phyloP scores from a whole-genome alignment of 2,329 filamentous ascomycete genomes.

The Aspergillus fischeri region DNA sequence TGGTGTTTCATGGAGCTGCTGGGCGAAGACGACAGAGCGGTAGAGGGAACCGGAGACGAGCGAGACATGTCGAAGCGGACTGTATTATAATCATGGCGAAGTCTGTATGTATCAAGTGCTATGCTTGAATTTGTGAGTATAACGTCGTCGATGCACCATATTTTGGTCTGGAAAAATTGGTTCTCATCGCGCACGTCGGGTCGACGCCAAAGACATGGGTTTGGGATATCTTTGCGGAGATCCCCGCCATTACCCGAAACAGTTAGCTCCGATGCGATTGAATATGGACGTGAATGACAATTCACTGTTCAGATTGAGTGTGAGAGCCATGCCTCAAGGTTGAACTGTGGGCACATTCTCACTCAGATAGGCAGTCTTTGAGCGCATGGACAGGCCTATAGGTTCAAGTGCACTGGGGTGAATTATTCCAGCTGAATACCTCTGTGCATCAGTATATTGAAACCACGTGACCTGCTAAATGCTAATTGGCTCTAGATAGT shows the following conservation, averaged over 20 bases:
- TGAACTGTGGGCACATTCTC: background rate
- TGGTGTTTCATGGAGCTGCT: slow-evolving; percentile 26
- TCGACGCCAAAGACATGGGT: background rate
- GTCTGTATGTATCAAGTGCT: background rate
- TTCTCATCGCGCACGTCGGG: background rate
- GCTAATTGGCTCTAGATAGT: too few species aligned
- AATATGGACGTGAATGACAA: background rate
- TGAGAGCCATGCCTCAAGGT: too few species aligned
- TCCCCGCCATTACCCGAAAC: background rate
- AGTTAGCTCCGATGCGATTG: background rate
- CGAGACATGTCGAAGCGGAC: slow-evolving; percentile 54
- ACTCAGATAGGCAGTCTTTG: background rate
- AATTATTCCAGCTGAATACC: background rate
- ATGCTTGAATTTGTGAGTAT: background rate
- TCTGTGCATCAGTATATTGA: background rate
- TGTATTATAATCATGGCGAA: slow-evolving; percentile 15
- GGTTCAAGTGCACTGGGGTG: background rate
- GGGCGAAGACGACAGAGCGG: slow-evolving; percentile 44
- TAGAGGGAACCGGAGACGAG: slow-evolving; percentile 52
- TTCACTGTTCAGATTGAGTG: too few species aligned
- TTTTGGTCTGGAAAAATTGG: background rate
- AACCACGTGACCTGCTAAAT: too few species aligned
- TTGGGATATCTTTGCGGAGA: background rate
- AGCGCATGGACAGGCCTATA: background rate
- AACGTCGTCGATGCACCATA: background rate